Conservation (phyloP, 495 filamentous ascomycete species). For the Penicillium canescens region DNA sequence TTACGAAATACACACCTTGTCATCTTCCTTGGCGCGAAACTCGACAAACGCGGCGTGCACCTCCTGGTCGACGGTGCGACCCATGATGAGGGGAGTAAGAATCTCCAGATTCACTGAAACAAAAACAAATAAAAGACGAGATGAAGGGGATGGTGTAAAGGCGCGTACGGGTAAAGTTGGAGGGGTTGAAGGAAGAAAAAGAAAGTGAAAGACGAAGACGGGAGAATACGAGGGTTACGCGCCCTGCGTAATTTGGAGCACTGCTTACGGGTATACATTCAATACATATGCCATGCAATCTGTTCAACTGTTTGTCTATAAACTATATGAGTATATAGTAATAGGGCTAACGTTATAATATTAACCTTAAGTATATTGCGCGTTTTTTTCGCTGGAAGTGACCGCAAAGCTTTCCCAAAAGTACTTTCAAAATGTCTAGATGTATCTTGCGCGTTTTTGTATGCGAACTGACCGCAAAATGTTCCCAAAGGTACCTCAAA, state of each 20-base stretch:
- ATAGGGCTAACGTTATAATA: too few relatives aligned
- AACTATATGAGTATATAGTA: neutral
- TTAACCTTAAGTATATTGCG: too few relatives aligned
- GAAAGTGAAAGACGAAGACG: conserved; percentile 34
- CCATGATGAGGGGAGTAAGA: conserved; percentile 40
- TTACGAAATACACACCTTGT: conserved; percentile 58
- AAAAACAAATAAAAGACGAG: conserved; percentile 1
- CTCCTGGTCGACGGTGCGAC: conserved; percentile 58
- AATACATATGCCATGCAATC: neutral
- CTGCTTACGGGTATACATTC: conserved; percentile 9
- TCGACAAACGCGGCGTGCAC: conserved; percentile 60
- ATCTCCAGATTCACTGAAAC: neutral
- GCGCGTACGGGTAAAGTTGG: conserved; percentile 12
- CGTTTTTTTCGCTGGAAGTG: too few relatives aligned
- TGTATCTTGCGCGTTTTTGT: too few relatives aligned
- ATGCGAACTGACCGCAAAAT: too few relatives aligned
- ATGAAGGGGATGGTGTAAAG: conserved; percentile 7
- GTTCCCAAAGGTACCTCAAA: too few relatives aligned
- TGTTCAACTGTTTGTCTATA: neutral
- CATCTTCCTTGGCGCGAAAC: conserved; percentile 61
- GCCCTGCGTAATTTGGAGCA: conserved; percentile 29
- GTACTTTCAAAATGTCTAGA: too few relatives aligned
- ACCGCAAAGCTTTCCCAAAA: too few relatives aligned
- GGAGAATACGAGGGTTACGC: conserved; percentile 22
- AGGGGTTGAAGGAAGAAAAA: conserved; percentile 18